Evolutionary conservation across 345 rosid genomes (phyloP).

Genomic region (Gynandropsis gynandra): DNA sequence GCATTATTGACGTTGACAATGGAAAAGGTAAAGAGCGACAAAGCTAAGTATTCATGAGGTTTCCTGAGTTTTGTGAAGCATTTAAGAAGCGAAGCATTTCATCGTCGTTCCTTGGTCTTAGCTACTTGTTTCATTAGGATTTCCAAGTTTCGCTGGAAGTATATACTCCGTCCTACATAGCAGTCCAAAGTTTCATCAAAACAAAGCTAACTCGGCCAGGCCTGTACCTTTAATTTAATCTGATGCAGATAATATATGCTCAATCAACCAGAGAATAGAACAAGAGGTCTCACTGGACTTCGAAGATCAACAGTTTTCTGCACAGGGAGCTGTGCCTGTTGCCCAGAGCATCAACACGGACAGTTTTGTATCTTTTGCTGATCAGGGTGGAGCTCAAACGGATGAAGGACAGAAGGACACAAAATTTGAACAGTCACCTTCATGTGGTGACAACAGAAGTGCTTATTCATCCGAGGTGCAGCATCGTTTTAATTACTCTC

Average conservation of each 20-base stretch:
- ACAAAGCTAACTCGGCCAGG: not conserved
- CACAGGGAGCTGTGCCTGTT: slow-evolving; percentile 38
- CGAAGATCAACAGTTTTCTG: slow-evolving; percentile 49
- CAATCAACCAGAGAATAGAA: slow-evolving; percentile 40
- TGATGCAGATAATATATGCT: slow-evolving; percentile 40
- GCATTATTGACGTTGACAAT: slow-evolving; percentile 45
- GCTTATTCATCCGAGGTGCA: slow-evolving; percentile 76
- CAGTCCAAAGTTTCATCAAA: slow-evolving; percentile 13
- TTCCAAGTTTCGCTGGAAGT: too few relatives aligned
- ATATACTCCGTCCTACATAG: too few relatives aligned
- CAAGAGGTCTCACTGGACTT: slow-evolving; percentile 51
- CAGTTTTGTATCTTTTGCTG: slow-evolving; percentile 42
- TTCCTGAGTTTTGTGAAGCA: too few relatives aligned
- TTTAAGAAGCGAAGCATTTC: slow-evolving; percentile 9
- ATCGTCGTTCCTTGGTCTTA: slow-evolving; percentile 9
- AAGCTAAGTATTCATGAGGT: too few relatives aligned
- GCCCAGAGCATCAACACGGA: slow-evolving; percentile 47
- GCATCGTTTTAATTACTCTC: not conserved
- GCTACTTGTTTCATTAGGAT: slow-evolving; percentile 3
- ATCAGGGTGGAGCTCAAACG: slow-evolving; percentile 44
- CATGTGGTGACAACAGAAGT: slow-evolving; percentile 51
- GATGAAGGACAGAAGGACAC: slow-evolving; percentile 50
- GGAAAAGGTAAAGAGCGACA: slow-evolving; percentile 69
- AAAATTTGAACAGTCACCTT: slow-evolving; percentile 50
- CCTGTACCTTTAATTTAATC: slow-evolving; percentile 11